phyloP scores from a whole-genome alignment of 2,329 filamentous ascomycete genomes.

The Stagonosporopsis tanaceti region DNA sequence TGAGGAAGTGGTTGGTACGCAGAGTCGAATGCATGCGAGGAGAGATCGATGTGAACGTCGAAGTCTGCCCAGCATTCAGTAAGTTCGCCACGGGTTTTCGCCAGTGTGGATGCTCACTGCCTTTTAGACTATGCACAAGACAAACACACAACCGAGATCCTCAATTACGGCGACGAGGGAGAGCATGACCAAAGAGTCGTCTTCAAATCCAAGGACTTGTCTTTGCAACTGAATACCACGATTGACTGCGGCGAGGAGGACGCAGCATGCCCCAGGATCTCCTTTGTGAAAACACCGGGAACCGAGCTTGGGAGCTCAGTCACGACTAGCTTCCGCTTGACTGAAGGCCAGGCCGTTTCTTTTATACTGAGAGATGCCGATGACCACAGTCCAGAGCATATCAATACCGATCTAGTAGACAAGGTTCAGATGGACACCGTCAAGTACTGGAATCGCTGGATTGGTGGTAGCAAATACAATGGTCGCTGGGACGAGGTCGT shows the following conservation, averaged over 20 bases:
- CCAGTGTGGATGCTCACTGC: background rate
- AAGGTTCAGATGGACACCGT: conserved; percentile 73
- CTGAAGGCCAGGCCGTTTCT: conserved; percentile 73
- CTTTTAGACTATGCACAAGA: conserved; percentile 68
- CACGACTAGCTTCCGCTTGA: conserved; percentile 65
- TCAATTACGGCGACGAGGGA: conserved; percentile 42
- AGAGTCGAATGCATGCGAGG: conserved; percentile 78
- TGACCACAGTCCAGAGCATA: conserved; percentile 64
- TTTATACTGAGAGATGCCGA: conserved; percentile 70
- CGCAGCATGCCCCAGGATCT: conserved; percentile 59
- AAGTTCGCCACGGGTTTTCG: background rate
- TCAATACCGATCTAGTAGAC: conserved; percentile 67
- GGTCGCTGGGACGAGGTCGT: conserved; percentile 78
- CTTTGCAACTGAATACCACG: conserved; percentile 73
- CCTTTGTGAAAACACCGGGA: conserved; percentile 63
- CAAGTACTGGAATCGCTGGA: conserved; percentile 77
- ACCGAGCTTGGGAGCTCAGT: conserved; percentile 70
- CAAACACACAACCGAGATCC: conserved; percentile 66
- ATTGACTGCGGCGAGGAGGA: conserved; percentile 67
- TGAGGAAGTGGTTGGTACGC: conserved; percentile 76
- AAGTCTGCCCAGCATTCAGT: conserved; percentile 68
- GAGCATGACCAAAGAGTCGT: conserved; percentile 54
- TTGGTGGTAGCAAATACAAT: conserved; percentile 73
- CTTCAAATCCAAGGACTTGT: conserved; percentile 66
- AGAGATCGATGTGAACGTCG: conserved; percentile 69